phyloP scores from a whole-genome alignment of 2,329 filamentous ascomycete species.

The Arthroderma sp. region DNA sequence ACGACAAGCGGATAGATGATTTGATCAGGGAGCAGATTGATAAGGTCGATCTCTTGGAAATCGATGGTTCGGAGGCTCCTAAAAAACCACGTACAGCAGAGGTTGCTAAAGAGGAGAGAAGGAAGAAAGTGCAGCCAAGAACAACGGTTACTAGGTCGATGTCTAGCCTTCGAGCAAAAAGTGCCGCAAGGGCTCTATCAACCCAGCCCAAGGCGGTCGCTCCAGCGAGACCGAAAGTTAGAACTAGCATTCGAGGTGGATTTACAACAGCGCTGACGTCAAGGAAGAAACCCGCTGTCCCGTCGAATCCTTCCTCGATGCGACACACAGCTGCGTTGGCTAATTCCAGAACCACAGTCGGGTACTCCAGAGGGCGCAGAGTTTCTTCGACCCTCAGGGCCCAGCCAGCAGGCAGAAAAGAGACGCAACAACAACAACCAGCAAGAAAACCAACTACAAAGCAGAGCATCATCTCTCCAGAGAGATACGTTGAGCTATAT shows the following conservation, averaged over 20 bases:
- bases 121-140: conserved; percentile 16
- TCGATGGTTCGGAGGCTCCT: conserved; percentile 38
- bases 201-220: conserved; percentile 18
- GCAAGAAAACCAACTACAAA: conserved; percentile 10
- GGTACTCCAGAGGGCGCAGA: conserved; percentile 64
- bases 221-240: conserved; percentile 23
- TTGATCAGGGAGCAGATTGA: conserved; percentile 55
- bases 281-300: conserved; percentile 27
- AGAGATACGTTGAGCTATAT: conserved; percentile 31
- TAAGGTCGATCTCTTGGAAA: conserved; percentile 47
- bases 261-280: conserved; percentile 21
- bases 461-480: conserved; percentile 24
- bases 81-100: conserved; percentile 11
- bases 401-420: conserved; percentile 8
- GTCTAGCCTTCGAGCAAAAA: conserved; percentile 28
- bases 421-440: conserved; percentile 14
- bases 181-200: conserved; percentile 29
- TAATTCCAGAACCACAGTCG: conserved; percentile 67
- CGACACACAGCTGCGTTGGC: conserved; percentile 50
- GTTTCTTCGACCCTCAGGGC: conserved; percentile 18
- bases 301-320: conserved; percentile 39
- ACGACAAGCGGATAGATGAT: conserved; percentile 51
- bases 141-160: conserved; percentile 16
- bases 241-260: conserved; percentile 29
- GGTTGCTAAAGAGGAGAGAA: conserved; percentile 10